These are phyloP conservation scores for Typha latifolia DNA, from an alignment of 176 grass and related monocot species.

Conservation along the genomic window DNA sequence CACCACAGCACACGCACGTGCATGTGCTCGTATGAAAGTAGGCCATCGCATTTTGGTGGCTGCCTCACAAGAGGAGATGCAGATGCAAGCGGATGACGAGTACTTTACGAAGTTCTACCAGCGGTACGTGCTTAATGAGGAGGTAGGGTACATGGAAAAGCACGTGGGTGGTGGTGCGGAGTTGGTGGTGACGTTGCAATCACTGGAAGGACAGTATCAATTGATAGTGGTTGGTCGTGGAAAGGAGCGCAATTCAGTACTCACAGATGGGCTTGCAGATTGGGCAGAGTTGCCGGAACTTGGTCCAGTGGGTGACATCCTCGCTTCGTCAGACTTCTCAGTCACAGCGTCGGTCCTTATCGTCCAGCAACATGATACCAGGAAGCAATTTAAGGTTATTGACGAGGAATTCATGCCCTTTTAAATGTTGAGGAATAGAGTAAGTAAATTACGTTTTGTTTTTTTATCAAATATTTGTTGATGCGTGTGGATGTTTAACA, in stretches of 20 bases:
- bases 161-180: constrained; percentile 55
- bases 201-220: constrained; percentile 42
- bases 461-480: too few species aligned
- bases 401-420: constrained; percentile 81
- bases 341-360: constrained; percentile 51
- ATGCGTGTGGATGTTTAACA: too few species aligned
- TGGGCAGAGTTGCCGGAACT: constrained; percentile 74
- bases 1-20: constrained; percentile 15
- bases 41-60: background rate
- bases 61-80: constrained; percentile 34
- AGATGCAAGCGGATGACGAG: constrained; percentile 60
- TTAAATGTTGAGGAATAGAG: constrained; percentile 3
- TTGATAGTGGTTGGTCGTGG: constrained; percentile 51
- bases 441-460: too few species aligned
- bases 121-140: constrained; percentile 30
- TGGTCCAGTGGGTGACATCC: constrained; percentile 59
- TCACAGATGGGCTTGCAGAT: constrained; percentile 56
- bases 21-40: constrained; percentile 18
- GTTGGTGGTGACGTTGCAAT: constrained; percentile 39
- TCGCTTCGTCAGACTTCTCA: constrained; percentile 55
- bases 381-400: constrained; percentile 73
- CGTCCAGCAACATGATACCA: constrained; percentile 70
- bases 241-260: constrained; percentile 34
- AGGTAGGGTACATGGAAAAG: constrained; percentile 65
- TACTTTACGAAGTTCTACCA: constrained; percentile 72